A percentile compares a stretch with the other conserved stretches of the same genome.
These are phyloP conservation scores for Pholiota molesta DNA, from an alignment of 768 basidiomycete species.

Conservation along the genomic window DNA sequence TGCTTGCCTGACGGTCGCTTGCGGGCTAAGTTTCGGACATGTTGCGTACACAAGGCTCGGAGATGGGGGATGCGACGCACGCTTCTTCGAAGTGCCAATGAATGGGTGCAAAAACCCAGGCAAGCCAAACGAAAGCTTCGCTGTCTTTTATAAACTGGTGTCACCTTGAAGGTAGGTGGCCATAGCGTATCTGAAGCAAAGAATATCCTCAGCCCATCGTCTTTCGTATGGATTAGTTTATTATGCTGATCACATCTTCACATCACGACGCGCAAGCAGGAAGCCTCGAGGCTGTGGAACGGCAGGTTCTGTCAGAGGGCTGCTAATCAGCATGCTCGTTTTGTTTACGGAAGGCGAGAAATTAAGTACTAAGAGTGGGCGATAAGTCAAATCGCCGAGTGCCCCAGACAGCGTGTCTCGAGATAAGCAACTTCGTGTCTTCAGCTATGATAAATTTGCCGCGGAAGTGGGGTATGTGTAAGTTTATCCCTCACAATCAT, in stretches of 20 bases:
- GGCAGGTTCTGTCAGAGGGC: slow-evolving; percentile 16
- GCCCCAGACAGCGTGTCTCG: not conserved
- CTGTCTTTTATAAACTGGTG: no score
- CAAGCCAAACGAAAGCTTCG: no score
- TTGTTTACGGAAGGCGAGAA: not conserved
- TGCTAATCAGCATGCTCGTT: slow-evolving; percentile 6
- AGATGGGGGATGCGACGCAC: not conserved
- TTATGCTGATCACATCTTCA: not conserved
- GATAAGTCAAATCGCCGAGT: not conserved
- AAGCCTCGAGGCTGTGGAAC: slow-evolving; percentile 14
- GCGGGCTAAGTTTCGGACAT: not conserved
- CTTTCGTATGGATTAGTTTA: no score
- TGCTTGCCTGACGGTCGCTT: slow-evolving; percentile 6
- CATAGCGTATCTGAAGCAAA: no score
- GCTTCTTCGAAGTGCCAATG: not conserved
- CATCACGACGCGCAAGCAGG: slow-evolving; percentile 1
- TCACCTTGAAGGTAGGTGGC: no score
- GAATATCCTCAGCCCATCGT: no score
- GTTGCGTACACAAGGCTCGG: not conserved
- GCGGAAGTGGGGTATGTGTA: no score
- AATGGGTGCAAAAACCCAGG: not conserved
- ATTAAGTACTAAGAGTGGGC: not conserved
- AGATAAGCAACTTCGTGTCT: not conserved
- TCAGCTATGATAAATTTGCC: no score
- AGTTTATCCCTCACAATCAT: no score